phyloP scores from a whole-genome alignment of 371 early-diverging fungal genomes.

The Basidiobolus meristosporus region DNA sequence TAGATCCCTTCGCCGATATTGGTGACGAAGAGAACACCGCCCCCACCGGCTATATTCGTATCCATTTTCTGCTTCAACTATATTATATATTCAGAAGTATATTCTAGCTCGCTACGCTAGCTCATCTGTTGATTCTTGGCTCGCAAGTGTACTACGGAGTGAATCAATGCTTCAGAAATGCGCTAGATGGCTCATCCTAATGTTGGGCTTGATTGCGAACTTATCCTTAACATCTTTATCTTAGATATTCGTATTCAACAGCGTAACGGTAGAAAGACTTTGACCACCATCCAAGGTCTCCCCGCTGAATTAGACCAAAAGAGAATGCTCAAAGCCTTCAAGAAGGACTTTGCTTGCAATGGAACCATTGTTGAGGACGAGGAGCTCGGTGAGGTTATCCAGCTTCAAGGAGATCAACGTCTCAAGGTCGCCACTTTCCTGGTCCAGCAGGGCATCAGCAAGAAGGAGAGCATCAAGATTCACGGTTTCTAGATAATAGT shows the following conservation, averaged over 20 bases:
- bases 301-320: slow-evolving; percentile 73
- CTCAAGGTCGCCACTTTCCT: slow-evolving; percentile 67
- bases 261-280: slow-evolving; percentile 91
- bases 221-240: background rate
- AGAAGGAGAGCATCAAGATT: slow-evolving; percentile 71
- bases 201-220: too few species aligned
- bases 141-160: too few species aligned
- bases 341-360: slow-evolving; percentile 93
- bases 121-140: too few species aligned
- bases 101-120: too few species aligned
- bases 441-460: slow-evolving; percentile 50
- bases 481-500: slow-evolving; percentile 98
- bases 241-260: slow-evolving; percentile 92
- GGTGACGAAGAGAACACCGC: too few species aligned
- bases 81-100: too few species aligned
- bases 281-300: slow-evolving; percentile 11
- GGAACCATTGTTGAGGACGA: slow-evolving; percentile 86
- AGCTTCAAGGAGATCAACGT: slow-evolving; percentile 92
- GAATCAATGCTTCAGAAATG: too few species aligned
- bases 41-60: too few species aligned
- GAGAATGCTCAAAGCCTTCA: slow-evolving; percentile 82
- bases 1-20: too few species aligned
- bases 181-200: too few species aligned
- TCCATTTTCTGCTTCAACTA: too few species aligned
- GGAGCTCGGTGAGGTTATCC: slow-evolving; percentile 76